Conservation (phyloP, 768 basidiomycete species). For the Calocybe gangraenosa region DNA sequence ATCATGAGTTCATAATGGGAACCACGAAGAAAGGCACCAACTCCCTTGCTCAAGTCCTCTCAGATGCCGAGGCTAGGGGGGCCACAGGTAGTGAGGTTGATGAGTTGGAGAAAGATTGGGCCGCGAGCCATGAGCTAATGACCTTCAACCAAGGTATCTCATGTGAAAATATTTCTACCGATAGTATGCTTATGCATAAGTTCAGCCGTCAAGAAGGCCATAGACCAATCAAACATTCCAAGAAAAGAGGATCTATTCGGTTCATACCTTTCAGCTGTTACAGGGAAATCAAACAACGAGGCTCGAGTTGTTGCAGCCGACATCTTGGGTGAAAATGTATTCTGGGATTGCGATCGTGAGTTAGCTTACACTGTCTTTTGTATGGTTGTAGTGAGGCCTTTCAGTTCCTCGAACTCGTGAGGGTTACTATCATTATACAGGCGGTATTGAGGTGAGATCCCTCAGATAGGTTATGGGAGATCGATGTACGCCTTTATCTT, state of each 20-base stretch:
- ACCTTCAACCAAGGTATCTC: conserved; percentile 81
- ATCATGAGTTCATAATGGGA: conserved; percentile 76
- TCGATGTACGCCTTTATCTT: not conserved
- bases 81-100: conserved; percentile 67
- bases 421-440: conserved; percentile 86
- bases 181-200: conserved; percentile 4
- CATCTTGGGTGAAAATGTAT: conserved; percentile 64
- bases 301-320: conserved; percentile 72
- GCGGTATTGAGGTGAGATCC: conserved; percentile 60
- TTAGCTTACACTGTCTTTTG: conserved; percentile 8
- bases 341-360: conserved; percentile 89
- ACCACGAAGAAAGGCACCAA: conserved; percentile 44
- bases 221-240: conserved; percentile 41
- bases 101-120: conserved; percentile 73
- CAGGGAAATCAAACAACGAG: conserved; percentile 68
- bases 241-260: conserved; percentile 55
- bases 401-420: conserved; percentile 83
- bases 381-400: not conserved
- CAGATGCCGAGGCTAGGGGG: conserved; percentile 62
- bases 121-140: conserved; percentile 57
- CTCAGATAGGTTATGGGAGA: not conserved
- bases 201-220: conserved; percentile 57
- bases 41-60: conserved; percentile 66
- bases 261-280: conserved; percentile 52
- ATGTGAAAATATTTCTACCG: not conserved